These are phyloP conservation scores for Epicoccum sorghinum DNA, from an alignment of 2,329 filamentous ascomycete species.

Conservation along the genomic window DNA sequence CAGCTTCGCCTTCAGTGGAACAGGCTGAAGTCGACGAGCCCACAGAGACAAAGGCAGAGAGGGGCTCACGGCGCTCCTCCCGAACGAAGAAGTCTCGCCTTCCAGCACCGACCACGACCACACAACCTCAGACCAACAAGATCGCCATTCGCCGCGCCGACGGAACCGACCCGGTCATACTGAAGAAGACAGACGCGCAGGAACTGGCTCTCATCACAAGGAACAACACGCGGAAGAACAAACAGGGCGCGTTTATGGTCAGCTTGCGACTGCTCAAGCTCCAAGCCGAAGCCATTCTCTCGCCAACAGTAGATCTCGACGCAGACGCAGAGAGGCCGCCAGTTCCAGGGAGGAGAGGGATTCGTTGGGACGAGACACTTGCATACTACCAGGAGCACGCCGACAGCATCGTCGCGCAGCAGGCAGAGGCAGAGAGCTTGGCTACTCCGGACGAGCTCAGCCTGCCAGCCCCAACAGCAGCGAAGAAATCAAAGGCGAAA, in stretches of 20 bases:
- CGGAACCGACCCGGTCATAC: conserved; percentile 50
- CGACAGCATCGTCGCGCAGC: conserved; percentile 31
- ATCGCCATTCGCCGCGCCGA: conserved; percentile 54
- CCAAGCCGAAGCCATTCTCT: conserved; percentile 34
- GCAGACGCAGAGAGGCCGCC: conserved; percentile 12
- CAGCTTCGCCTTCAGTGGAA: conserved; percentile 24
- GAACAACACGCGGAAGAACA: conserved; percentile 59
- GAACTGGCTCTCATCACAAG: conserved; percentile 53
- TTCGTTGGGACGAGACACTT: conserved; percentile 56
- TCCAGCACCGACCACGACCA: conserved; percentile 33
- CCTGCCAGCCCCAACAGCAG: conserved; percentile 21
- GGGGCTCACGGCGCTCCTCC: conserved; percentile 41
- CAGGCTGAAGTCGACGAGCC: conserved; percentile 20
- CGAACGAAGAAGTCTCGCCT: conserved; percentile 44
- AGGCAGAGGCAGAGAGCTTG: conserved; percentile 39
- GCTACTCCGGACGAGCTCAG: conserved; percentile 43
- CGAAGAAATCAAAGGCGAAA: conserved; percentile 33
- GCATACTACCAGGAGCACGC: conserved; percentile 53
- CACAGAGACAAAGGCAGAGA: conserved; percentile 21
- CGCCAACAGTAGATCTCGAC: conserved; percentile 17
- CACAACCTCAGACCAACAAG: conserved; percentile 40
- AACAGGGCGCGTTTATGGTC: conserved; percentile 53
- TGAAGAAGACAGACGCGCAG: conserved; percentile 58
- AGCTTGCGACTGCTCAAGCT: conserved; percentile 52
- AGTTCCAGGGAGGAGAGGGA: conserved; percentile 39